Conservation (phyloP, 305 asterid species). For the Rubia peregrina region DNA sequence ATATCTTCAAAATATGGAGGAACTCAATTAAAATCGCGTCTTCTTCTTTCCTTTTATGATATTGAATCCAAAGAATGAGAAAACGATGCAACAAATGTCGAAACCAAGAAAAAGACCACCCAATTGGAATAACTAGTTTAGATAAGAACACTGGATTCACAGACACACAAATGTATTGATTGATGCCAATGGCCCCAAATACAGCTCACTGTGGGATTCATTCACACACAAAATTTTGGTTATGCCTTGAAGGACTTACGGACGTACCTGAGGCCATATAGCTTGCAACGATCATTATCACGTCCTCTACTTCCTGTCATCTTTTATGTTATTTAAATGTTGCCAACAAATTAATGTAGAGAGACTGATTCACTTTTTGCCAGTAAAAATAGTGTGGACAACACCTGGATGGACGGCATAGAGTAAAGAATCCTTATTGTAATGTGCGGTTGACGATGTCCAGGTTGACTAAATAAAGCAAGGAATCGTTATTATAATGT, state of each 20-base stretch:
- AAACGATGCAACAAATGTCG: slow-evolving; percentile 6
- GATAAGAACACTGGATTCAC: neutral
- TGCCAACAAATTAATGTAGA: no score
- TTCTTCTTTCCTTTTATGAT: neutral
- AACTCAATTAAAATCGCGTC: neutral
- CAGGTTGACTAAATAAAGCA: no score
- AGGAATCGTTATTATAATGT: no score
- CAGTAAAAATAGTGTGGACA: no score
- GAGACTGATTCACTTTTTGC: no score
- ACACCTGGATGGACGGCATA: no score
- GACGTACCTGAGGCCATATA: slow-evolving; percentile 24
- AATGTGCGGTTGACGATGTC: no score
- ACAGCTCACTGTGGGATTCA: slow-evolving; percentile 16
- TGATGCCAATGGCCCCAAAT: slow-evolving; percentile 9
- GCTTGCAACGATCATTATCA: neutral
- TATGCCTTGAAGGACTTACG: slow-evolving; percentile 14
- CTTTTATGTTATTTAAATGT: no score
- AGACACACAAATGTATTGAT: no score
- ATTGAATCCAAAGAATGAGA: neutral
- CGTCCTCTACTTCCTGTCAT: no score
- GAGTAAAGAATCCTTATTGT: no score
- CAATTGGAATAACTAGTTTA: neutral
- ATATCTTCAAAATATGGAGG: neutral
- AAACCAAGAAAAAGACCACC: slow-evolving; percentile 2
- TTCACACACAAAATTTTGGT: neutral